phyloP scores from a whole-genome alignment of 1,139 yeast genomes.

The Geotrichum macrosporum region DNA sequence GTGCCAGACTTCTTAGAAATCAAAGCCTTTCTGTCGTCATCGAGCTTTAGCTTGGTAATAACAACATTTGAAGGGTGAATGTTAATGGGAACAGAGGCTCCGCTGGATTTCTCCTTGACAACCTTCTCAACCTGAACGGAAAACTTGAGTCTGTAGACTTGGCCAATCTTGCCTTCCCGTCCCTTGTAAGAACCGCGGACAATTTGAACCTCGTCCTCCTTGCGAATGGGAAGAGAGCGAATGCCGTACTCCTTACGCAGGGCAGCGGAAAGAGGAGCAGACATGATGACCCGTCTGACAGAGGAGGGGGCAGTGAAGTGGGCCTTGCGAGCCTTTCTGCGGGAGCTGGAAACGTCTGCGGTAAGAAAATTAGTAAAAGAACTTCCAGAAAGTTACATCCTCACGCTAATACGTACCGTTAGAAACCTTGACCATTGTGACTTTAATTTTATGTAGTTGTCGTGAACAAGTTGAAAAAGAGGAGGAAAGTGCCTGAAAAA shows the following conservation, averaged over 20 bases:
- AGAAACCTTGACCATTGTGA: slow-evolving; percentile 38
- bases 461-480: slow-evolving; percentile 10
- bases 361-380: slow-evolving; percentile 7
- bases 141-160: slow-evolving; percentile 98
- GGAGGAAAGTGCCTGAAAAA: slow-evolving; percentile 11
- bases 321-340: slow-evolving; percentile 99
- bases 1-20: slow-evolving; percentile 89
- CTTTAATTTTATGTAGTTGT: slow-evolving; percentile 20
- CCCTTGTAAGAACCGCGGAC: slow-evolving; percentile 99
- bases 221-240: slow-evolving; percentile 96
- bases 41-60: slow-evolving; percentile 96
- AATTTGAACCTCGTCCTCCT: slow-evolving; percentile 92
- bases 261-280: slow-evolving; percentile 99
- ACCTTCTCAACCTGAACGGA: slow-evolving; percentile 96
- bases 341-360: slow-evolving; percentile 95
- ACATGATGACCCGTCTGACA: slow-evolving; percentile 89
- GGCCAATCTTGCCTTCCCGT: slow-evolving; percentile 96
- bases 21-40: slow-evolving; percentile 98
- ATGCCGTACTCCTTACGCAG: slow-evolving; percentile 96
- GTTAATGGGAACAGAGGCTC: slow-evolving; percentile 97
- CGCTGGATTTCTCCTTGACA: slow-evolving; percentile 96
- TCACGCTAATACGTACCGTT: slow-evolving; percentile 34
- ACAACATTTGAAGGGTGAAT: slow-evolving; percentile 99
- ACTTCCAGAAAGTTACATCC: no score
- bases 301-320: slow-evolving; percentile 98